Base-by-base conservation (phyloP, 176 grass and related monocot genomes). In the Poa pratensis region DNA sequence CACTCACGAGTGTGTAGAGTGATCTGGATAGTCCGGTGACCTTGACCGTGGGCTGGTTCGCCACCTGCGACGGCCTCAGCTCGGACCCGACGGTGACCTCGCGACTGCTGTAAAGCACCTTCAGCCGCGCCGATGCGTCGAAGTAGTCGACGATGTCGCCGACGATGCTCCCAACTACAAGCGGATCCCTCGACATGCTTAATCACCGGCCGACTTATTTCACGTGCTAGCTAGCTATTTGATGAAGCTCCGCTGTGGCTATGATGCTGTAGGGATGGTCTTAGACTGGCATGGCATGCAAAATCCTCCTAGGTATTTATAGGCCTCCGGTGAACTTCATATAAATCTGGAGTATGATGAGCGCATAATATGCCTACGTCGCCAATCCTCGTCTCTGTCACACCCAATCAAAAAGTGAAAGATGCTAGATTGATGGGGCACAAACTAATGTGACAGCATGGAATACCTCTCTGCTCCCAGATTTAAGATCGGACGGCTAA, bases 1-100 rank as follows among this genome's bases (percentile, higher is more conserved):
- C 18, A 86, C 93, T 90, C 70, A 98, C 83, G 9, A 98, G 93
- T 2, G 95, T 93, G 83, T 98, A 98, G 68, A 95, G 71, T 3
- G 69, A 87, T 80, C 73, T 78, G 49, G 74, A 50, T 7, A 67
- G 77, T 2, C 84, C 85, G 19, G 75, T 58, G 82, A 98, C 93
- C 66, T 90, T 83, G 37, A 95, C 85, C 28, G 48, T 55, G 6
- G 95, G 95, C 66, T 95, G 87, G 26, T 23, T 73, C 6, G 62
- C 87, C 3, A 98, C 85, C 22, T 91, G 82, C 30, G 95, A 98
- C 20, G 95, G 93, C 76, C 87, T 88, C 48, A 95, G 86, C 82
- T 95, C 95, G 15, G 91, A 95, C 50, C 95, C 95, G 69, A 79
- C 62, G 14, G 89, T 93, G 23, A 98, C 35, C 65, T 95, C 95